Evolutionary conservation across 1,139 yeast species (phyloP).

Genomic region (Saccharomyces hybrid): DNA sequence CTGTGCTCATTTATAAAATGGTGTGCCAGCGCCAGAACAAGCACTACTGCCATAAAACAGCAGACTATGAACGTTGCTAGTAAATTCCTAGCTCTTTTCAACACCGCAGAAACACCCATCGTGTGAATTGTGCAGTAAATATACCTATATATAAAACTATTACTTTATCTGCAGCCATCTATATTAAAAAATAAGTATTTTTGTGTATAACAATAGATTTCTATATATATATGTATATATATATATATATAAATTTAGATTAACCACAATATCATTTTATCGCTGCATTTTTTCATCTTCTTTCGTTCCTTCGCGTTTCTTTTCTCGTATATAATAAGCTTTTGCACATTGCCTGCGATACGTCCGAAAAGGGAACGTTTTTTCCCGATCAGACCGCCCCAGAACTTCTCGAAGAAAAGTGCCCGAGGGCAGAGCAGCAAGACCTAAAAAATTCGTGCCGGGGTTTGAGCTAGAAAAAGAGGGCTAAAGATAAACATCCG

Average conservation of each 20-base stretch:
- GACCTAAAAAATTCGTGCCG: not conserved
- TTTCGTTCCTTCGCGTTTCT: not conserved
- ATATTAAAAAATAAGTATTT: not conserved
- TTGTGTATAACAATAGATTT: not conserved
- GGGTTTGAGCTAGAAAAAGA: not conserved
- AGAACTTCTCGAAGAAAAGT: not conserved
- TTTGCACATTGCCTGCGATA: not conserved
- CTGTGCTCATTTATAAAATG: conserved; percentile 11
- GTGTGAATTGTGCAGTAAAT: not conserved
- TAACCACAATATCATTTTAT: not conserved
- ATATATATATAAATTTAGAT: not conserved
- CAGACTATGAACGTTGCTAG: conserved; percentile 6
- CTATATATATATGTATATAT: not conserved
- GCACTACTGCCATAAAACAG: conserved; percentile 15
- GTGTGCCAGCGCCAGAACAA: conserved; percentile 17
- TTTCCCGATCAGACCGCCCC: not conserved
- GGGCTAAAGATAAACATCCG: not conserved
- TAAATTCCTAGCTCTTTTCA: conserved; percentile 1
- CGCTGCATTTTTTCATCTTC: not conserved
- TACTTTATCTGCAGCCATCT: not conserved
- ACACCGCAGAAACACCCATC: not conserved
- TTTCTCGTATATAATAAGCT: conserved; percentile 1
- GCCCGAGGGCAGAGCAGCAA: not conserved
- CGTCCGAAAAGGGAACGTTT: not conserved
- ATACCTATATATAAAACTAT: not conserved